Conservation (phyloP, 2,329 filamentous ascomycete genomes). For the Neonectria punicea region DNA sequence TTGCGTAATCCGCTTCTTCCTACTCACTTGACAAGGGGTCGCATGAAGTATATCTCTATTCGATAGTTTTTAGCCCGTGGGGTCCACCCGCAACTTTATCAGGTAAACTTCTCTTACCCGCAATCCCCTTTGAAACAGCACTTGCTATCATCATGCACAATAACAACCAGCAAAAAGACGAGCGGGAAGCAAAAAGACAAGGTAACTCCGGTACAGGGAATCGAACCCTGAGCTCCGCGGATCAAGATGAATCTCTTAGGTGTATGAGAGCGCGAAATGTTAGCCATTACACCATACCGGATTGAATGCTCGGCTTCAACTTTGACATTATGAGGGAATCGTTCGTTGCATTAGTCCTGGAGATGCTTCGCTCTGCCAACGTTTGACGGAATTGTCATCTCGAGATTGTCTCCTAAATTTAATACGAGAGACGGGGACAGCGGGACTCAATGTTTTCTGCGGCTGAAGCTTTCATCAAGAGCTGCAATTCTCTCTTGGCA, state of each 20-base stretch:
- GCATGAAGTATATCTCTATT: no score
- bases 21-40: no score
- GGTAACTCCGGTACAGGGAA: slow-evolving; percentile 40
- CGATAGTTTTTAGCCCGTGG: not conserved
- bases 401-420: not conserved
- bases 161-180: not conserved
- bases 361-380: not conserved
- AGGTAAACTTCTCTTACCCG: not conserved
- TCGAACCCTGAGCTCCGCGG: slow-evolving; percentile 44
- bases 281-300: slow-evolving; percentile 46
- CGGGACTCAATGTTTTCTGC: not conserved
- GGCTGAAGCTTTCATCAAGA: not conserved
- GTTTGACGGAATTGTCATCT: not conserved
- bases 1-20: no score
- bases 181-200: not conserved
- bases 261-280: slow-evolving; percentile 48
- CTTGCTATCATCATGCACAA: not conserved
- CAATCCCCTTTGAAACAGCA: not conserved
- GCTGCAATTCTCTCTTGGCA: not conserved
- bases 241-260: slow-evolving; percentile 31
- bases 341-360: not conserved
- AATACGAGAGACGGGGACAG: no score
- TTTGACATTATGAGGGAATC: not conserved
- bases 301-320: not conserved
- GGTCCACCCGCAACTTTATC: not conserved